Conservation (phyloP, 306 rosid species). For the Gynostemma pentaphyllum region DNA sequence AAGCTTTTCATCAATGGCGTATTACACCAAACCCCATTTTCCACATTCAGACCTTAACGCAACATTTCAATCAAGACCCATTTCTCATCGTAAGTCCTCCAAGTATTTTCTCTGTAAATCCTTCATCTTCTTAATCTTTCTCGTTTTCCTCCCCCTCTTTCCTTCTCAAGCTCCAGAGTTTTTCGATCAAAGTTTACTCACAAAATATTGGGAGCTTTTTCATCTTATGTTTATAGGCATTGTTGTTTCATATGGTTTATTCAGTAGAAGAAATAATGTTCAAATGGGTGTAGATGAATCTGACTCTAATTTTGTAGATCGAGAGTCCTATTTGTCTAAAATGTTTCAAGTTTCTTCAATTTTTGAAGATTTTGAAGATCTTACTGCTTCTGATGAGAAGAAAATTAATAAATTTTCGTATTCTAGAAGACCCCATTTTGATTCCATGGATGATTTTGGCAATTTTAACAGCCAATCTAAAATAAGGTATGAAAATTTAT, state of each 20-base stretch:
- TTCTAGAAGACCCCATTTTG: neutral
- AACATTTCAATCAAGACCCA: conserved; percentile 27
- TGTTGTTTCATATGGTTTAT: conserved; percentile 76
- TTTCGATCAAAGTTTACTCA: conserved; percentile 37
- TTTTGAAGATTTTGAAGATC: conserved; percentile 43
- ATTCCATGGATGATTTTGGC: neutral
- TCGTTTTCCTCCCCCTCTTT: conserved; percentile 46
- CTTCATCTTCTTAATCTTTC: conserved; percentile 30
- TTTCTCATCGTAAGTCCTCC: conserved; percentile 38
- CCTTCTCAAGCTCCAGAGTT: conserved; percentile 93
- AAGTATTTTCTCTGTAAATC: conserved; percentile 36
- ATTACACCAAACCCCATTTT: conserved; percentile 33
- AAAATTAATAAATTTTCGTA: neutral
- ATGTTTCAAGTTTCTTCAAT: conserved; percentile 42
- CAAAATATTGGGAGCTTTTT: conserved; percentile 73
- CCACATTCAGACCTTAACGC: conserved; percentile 23
- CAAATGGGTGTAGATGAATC: conserved; percentile 27
- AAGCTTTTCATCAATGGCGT: conserved; percentile 41
- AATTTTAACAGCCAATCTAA: neutral
- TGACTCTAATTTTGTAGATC: conserved; percentile 20
- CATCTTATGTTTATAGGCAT: conserved; percentile 72
- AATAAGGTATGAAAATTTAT: conserved; percentile 29
- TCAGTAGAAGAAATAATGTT: conserved; percentile 49
- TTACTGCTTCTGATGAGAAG: conserved; percentile 34
- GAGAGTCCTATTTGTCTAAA: conserved; percentile 47